phyloP scores from a whole-genome alignment of 2,329 filamentous ascomycete genomes.

The Tolypocladium inflatum region DNA sequence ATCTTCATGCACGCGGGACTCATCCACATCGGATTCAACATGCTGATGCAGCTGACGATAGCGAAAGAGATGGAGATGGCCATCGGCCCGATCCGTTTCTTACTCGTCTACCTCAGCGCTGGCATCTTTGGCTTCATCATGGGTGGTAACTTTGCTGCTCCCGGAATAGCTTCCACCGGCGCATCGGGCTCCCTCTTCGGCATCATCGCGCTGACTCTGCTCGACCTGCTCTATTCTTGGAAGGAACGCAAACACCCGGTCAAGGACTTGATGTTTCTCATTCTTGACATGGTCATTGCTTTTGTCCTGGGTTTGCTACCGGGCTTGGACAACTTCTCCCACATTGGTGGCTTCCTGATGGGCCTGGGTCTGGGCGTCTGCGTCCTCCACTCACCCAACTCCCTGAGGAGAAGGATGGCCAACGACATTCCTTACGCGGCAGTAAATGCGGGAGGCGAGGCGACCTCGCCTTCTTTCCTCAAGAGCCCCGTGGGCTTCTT shows the following conservation, averaged over 20 bases:
- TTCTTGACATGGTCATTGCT: slow-evolving; percentile 77
- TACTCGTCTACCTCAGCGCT: slow-evolving; percentile 78
- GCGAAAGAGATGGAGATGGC: slow-evolving; percentile 86
- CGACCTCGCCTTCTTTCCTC: slow-evolving; percentile 43
- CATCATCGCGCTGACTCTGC: slow-evolving; percentile 75
- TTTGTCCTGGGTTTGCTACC: slow-evolving; percentile 89
- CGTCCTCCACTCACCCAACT: slow-evolving; percentile 78
- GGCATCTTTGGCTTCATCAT: slow-evolving; percentile 96
- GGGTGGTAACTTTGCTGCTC: slow-evolving; percentile 84
- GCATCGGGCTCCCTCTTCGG: slow-evolving; percentile 89
- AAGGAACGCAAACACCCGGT: slow-evolving; percentile 63
- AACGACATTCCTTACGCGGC: slow-evolving; percentile 62
- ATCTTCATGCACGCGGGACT: slow-evolving; percentile 94
- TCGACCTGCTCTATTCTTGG: slow-evolving; percentile 94
- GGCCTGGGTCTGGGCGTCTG: slow-evolving; percentile 80
- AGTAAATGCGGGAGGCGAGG: slow-evolving; percentile 43
- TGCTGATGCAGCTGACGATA: slow-evolving; percentile 82
- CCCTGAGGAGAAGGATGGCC: slow-evolving; percentile 65
- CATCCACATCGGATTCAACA: slow-evolving; percentile 92
- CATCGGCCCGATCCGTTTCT: slow-evolving; percentile 82
- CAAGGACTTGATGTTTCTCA: slow-evolving; percentile 79
- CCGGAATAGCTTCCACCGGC: slow-evolving; percentile 73
- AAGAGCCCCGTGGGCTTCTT: slow-evolving; percentile 70
- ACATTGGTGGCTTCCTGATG: slow-evolving; percentile 94
- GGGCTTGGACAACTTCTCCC: slow-evolving; percentile 91